Base-by-base conservation (phyloP, 768 basidiomycete species). In the Boletus edulis region DNA sequence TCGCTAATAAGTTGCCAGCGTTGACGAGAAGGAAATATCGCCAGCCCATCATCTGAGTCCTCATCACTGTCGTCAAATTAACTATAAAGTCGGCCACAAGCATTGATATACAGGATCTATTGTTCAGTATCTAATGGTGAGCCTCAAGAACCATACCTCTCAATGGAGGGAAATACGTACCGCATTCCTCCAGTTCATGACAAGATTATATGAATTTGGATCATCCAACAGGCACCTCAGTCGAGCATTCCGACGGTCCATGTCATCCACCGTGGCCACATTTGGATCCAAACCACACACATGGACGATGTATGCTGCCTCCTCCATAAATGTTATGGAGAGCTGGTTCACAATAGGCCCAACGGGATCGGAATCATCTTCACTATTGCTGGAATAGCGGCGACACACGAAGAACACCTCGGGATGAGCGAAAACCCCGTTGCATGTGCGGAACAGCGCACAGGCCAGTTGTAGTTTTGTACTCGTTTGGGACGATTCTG, bases 101-200 rank as follows among this genome's bases (percentile, higher is more conserved):
- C 12, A 15, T 10, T n/a, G 38, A n/a, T 39, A 39, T 39, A n/a
- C n/a, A 12, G 1, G 15, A 39, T 10, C 38, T 39, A n/a, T 39
- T 39, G 15, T 9, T 39, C 38, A 39, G 6, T 6, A 39, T 14
- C n/a, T 3, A n/a, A 18, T 39, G 17, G 1, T 39, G 13, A n/a
- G 14, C 38, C 15, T n/a, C 17, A 15, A 7, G 17, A 15, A 7
- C 17, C 17, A n/a, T 39, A 39, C 35, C 22, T 29, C 32, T 13
- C 9, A 20, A 22, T 5, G 10, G 14, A 41, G 17, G 27, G 24
- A 5, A 48, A 13, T 6, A 12, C 59, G 5, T 42, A 62, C 56
- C 32, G 59, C 62, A 22, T 53, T n/a, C 32, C 41, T 55, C 56
- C 62, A 64, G 32, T 39, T 34, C 51, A 62, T 48, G 17, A 61